Evolutionary conservation across 2,329 filamentous ascomycete genomes (phyloP).

Genomic region (Zymoseptoria passerinii): DNA sequence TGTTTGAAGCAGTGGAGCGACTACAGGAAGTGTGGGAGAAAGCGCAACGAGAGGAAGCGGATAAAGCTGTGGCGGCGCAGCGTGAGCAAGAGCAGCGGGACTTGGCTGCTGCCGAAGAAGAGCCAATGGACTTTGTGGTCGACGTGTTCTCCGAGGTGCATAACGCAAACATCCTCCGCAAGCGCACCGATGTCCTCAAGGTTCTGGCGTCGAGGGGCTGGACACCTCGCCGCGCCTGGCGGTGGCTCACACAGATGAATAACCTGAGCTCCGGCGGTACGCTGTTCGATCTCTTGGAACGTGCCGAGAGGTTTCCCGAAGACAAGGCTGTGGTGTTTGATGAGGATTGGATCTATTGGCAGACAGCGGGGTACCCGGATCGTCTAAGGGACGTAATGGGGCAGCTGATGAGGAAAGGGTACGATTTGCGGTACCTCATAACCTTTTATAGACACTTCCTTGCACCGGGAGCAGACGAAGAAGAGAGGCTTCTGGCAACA

Average conservation of each 20-base stretch:
- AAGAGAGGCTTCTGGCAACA: neutral
- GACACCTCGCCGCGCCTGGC: neutral
- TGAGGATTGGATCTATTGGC: neutral
- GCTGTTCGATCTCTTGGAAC: neutral
- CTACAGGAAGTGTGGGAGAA: neutral
- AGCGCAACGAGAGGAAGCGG: neutral
- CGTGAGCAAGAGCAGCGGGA: neutral
- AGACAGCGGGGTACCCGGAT: neutral
- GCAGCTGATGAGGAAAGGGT: neutral
- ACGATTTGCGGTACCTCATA: neutral
- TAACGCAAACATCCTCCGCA: neutral
- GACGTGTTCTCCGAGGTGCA: neutral
- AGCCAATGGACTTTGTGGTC: neutral
- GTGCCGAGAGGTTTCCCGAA: neutral
- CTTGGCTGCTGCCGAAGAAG: neutral
- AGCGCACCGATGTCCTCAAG: neutral
- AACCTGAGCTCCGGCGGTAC: neutral
- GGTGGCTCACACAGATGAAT: neutral
- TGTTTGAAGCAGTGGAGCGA: neutral
- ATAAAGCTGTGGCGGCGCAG: neutral
- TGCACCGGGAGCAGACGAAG: neutral
- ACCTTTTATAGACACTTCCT: neutral
- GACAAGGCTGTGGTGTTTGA: neutral
- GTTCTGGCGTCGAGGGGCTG: neutral
- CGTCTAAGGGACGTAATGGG: neutral